Evolutionary conservation across 2,329 filamentous ascomycete genomes (phyloP).

Genomic region (Fonsecaea erecta): DNA sequence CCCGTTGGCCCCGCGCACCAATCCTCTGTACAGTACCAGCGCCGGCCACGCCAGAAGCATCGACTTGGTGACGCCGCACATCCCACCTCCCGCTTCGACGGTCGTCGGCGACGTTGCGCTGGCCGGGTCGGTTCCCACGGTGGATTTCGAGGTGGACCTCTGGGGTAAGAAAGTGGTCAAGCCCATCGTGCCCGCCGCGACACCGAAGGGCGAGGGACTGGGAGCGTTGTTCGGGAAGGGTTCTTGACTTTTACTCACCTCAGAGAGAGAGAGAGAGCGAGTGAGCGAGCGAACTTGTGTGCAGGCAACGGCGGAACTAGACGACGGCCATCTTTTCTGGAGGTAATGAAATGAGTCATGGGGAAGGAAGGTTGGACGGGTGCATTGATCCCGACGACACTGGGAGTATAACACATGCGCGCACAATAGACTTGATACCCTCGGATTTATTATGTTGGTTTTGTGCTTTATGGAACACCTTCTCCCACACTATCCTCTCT

Average conservation of each 20-base stretch:
- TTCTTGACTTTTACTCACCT: not conserved
- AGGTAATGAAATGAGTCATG: not conserved
- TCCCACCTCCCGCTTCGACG: constrained; percentile 32
- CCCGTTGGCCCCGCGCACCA: constrained; percentile 48
- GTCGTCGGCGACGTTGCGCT: constrained; percentile 4
- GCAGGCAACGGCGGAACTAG: not conserved
- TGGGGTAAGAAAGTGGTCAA: constrained; percentile 32
- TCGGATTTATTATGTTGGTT: too few species aligned
- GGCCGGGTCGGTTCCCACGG: constrained; percentile 6
- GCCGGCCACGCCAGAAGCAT: constrained; percentile 40
- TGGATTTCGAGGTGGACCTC: constrained; percentile 19
- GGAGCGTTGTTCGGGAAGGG: constrained; percentile 29
- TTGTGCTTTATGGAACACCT: too few species aligned
- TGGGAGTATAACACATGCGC: too few species aligned
- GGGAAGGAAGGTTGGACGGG: too few species aligned
- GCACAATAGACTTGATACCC: too few species aligned
- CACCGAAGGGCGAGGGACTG: constrained; percentile 25
- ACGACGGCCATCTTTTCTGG: not conserved
- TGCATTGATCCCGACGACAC: not conserved
- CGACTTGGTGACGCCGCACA: constrained; percentile 49
- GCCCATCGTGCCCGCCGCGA: constrained; percentile 15
- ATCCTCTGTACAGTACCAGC: constrained; percentile 44
- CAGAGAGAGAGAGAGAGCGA: not conserved
- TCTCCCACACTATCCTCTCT: too few species aligned
- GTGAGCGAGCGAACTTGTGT: too few species aligned